Evolutionary conservation across 495 filamentous ascomycete species (phyloP).

Genomic region (Parathielavia appendiculata): DNA sequence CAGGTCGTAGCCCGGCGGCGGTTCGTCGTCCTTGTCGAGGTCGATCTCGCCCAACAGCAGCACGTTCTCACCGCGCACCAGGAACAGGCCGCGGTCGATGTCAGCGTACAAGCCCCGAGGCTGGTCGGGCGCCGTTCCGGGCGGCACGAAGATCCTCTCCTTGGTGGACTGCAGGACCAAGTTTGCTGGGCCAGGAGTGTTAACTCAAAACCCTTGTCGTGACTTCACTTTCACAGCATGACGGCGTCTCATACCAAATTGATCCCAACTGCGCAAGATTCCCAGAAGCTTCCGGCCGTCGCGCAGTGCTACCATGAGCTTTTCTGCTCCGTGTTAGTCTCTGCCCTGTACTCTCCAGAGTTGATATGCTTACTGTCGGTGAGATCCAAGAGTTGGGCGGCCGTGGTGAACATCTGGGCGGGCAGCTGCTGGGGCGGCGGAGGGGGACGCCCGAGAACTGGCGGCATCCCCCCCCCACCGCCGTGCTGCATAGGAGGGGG

Average conservation of each 20-base stretch:
- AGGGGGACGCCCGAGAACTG: slow-evolving; percentile 31
- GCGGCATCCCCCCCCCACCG: slow-evolving; percentile 25
- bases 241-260: slow-evolving; percentile 71
- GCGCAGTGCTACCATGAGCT: slow-evolving; percentile 80
- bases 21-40: slow-evolving; percentile 87
- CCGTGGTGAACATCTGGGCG: slow-evolving; percentile 96
- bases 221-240: background rate
- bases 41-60: slow-evolving; percentile 91
- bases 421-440: slow-evolving; percentile 56
- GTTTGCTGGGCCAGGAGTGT: slow-evolving; percentile 58
- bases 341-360: background rate
- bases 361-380: slow-evolving; percentile 74
- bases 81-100: slow-evolving; percentile 72
- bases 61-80: slow-evolving; percentile 93
- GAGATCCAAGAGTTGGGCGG: slow-evolving; percentile 87
- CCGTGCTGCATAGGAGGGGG: slow-evolving; percentile 26
- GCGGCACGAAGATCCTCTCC: slow-evolving; percentile 72
- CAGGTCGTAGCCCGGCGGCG: slow-evolving; percentile 62
- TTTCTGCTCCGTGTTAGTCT: slow-evolving; percentile 56
- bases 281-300: slow-evolving; percentile 93
- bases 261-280: slow-evolving; percentile 93
- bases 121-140: slow-evolving; percentile 23
- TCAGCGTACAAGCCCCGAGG: slow-evolving; percentile 63
- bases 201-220: slow-evolving; percentile 3
- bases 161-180: slow-evolving; percentile 86